A percentile compares a stretch with the other conserved stretches of the same genome.
Conservation (phyloP, 441 rosid genomes). For the Gossypium lobatum region DNA sequence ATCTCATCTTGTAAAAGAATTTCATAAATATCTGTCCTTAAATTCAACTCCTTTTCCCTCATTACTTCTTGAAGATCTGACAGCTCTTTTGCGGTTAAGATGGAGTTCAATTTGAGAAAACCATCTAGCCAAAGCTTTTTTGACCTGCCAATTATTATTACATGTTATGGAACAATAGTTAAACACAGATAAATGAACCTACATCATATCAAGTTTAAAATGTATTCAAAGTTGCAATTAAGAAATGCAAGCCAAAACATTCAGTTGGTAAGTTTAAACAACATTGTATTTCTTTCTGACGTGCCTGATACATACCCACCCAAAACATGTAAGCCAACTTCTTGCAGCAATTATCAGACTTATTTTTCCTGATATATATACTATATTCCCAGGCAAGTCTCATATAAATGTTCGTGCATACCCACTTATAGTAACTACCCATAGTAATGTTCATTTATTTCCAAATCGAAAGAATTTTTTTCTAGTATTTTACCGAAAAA, state of each 20-base stretch:
- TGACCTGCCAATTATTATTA: slow-evolving; percentile 43
- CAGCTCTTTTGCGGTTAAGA: slow-evolving; percentile 69
- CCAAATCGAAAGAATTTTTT: slow-evolving; percentile 1
- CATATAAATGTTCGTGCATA: background rate
- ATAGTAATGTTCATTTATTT: background rate
- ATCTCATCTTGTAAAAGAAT: slow-evolving; percentile 76
- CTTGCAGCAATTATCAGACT: background rate
- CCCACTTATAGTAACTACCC: background rate
- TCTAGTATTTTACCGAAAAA: background rate
- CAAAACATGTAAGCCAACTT: background rate
- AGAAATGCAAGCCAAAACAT: background rate
- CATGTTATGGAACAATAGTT: slow-evolving; percentile 6
- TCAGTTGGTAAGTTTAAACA: background rate
- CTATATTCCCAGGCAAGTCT: background rate
- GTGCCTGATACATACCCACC: background rate
- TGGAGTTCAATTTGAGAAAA: slow-evolving; percentile 50
- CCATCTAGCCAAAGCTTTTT: slow-evolving; percentile 95
- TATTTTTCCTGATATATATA: background rate
- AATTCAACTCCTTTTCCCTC: slow-evolving; percentile 89
- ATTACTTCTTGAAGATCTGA: slow-evolving; percentile 95
- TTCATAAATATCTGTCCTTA: slow-evolving; percentile 90
- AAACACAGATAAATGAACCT: background rate
- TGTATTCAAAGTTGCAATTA: background rate
- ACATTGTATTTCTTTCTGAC: background rate
- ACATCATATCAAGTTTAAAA: background rate